Percentiles rank a stretch among this genome's conserved stretches.
Evolutionary conservation across 495 filamentous ascomycete species (phyloP).

Genomic region (Hypoxylon lenormandii): DNA sequence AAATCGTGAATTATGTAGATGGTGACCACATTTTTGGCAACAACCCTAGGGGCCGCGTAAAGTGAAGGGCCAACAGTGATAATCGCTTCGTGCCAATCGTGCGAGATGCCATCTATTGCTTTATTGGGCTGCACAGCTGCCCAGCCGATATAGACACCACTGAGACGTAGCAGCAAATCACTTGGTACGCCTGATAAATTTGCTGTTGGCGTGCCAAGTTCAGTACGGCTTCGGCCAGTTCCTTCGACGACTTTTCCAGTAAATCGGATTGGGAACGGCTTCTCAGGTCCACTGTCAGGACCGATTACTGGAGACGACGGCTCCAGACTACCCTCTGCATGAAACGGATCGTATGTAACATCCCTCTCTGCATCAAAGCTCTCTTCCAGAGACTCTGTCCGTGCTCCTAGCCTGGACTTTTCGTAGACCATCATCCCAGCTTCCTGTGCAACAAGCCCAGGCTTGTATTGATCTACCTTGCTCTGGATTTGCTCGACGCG

Average conservation of each 20-base stretch:
- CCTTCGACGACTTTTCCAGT: conserved; percentile 56
- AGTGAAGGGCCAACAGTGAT: conserved; percentile 63
- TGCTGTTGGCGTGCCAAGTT: conserved; percentile 54
- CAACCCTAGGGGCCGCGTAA: conserved; percentile 53
- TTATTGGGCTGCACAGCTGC: conserved; percentile 54
- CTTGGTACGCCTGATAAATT: conserved; percentile 60
- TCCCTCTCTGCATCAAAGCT: conserved; percentile 48
- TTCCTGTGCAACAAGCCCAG: conserved; percentile 58
- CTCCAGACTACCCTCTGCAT: conserved; percentile 34
- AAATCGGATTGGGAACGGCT: conserved; percentile 71
- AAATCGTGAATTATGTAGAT: conserved; percentile 64
- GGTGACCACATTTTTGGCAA: conserved; percentile 55
- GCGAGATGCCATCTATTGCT: conserved; percentile 21
- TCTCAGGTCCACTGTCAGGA: conserved; percentile 64
- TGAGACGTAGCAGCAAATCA: conserved; percentile 62
- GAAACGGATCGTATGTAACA: conserved; percentile 36
- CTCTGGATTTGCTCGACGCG: conserved; percentile 46
- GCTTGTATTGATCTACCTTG: conserved; percentile 53
- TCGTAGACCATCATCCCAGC: conserved; percentile 60
- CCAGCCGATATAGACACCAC: conserved; percentile 75
- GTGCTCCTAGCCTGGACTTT: conserved; percentile 53
- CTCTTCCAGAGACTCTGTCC: conserved; percentile 45
- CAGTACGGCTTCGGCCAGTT: conserved; percentile 47
- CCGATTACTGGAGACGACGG: conserved; percentile 42
- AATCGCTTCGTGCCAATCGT: conserved; percentile 66